Evolutionary conservation across 257 asterid species (phyloP).

Genomic region (Capsicum baccatum): DNA sequence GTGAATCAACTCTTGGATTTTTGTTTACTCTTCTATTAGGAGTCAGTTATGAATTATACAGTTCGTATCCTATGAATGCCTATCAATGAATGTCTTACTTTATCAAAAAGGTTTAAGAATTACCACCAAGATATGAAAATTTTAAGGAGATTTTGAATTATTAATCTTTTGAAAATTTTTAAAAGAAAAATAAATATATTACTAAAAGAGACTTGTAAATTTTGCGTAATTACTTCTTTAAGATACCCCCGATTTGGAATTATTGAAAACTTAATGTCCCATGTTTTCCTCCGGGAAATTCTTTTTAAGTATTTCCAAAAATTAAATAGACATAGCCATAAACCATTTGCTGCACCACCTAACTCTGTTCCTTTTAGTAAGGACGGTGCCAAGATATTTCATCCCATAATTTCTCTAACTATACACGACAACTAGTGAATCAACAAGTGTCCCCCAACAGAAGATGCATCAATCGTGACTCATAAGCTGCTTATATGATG

Average conservation of each 20-base stretch:
- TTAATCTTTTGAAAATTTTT: background rate
- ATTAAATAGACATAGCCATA: background rate
- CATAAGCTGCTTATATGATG: background rate
- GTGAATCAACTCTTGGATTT: background rate
- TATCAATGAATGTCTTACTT: background rate
- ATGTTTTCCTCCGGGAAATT: background rate
- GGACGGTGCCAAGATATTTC: background rate
- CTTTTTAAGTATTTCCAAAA: background rate
- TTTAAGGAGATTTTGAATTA: too few relatives aligned
- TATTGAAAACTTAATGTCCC: background rate
- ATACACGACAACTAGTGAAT: background rate
- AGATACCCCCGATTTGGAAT: slow-evolving; percentile 2
- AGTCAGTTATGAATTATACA: slow-evolving; percentile 3
- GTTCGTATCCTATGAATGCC: background rate
- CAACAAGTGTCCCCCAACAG: background rate
- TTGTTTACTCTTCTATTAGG: background rate
- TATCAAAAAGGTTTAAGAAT: background rate
- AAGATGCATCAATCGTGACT: background rate
- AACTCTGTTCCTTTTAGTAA: background rate
- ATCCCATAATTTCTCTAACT: background rate
- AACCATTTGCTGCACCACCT: background rate
- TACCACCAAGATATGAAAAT: background rate
- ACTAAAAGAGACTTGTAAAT: background rate
- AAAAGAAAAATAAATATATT: background rate
- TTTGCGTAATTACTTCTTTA: background rate